Base-by-base conservation (phyloP, 2,329 filamentous ascomycete genomes). In the Aspergillus puulaauensis region DNA sequence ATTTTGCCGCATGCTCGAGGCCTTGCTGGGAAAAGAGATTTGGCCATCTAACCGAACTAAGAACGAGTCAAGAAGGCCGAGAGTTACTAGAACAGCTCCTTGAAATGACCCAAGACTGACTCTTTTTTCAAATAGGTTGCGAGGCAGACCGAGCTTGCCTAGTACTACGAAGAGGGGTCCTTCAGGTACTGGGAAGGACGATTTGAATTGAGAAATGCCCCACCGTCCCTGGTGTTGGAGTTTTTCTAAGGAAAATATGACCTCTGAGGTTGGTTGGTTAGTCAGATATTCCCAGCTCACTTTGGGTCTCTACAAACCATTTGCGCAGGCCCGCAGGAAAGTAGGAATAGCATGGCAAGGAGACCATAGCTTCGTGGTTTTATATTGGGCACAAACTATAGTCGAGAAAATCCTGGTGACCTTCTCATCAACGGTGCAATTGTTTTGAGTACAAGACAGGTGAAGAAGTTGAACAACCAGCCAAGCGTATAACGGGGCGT, bases 401-500 rank as follows among this genome's bases (percentile, higher is more conserved):
- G 62, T 72, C 62, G 62, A 70, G 50, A 64, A 79, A 62, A 67
- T 72, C 65, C 41, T 59, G 60, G 45, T 79, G 56, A 66, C 74
- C 57, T 73, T 71, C 23, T 76, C 65, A 49, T 76, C 75, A 9
- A 84, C 65, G 19, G 64, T 60, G 24, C 75, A 68, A 57, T 77
- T 74, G 37, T 74, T 74, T 56, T 75, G 73, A 51, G 72, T 70
- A 44, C 75, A 73, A 46, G 80, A 71, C 40, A 86, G 64, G 35
- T 77, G 74, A 50, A 86, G 69, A 33, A 86, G 67, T 52, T 79
- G 81, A 15, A 83, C 77, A 40, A 83, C 70, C 33, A 87, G 71
- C 79, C 81, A 83, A 23, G 83, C 70, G 59, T 82, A 77, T 23
- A 87, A 74, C 6, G 80, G 82, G 4, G 79, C 78, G 35, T 76